A percentile compares a stretch with the other conserved stretches of the same genome.
phyloP scores from a whole-genome alignment of 495 filamentous ascomycete species.

The Platismatia glauca region DNA sequence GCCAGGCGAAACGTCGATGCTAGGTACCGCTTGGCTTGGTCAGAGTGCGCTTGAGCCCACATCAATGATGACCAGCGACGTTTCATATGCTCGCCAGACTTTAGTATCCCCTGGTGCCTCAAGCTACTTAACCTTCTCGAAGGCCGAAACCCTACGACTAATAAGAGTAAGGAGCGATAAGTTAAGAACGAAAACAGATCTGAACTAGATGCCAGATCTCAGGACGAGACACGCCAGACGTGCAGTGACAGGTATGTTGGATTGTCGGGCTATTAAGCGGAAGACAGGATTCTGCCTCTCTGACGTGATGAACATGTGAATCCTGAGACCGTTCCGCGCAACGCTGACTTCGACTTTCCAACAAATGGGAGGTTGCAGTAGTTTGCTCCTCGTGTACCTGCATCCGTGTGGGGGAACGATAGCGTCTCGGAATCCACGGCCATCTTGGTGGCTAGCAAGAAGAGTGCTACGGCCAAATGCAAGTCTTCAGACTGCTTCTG shows the following conservation, averaged over 20 bases:
- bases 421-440: background rate
- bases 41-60: background rate
- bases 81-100: background rate
- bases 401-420: slow-evolving; percentile 7
- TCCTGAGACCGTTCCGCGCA: background rate
- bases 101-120: background rate
- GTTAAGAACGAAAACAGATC: background rate
- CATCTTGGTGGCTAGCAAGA: background rate
- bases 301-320: background rate
- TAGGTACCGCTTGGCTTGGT: background rate
- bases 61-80: background rate
- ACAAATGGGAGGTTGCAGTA: slow-evolving; percentile 3
- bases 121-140: background rate
- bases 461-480: background rate
- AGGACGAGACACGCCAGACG: background rate
- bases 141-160: no score
- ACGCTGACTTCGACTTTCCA: background rate
- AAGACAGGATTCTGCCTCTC: background rate
- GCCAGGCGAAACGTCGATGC: background rate
- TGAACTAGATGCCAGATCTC: background rate
- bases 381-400: slow-evolving; percentile 10
- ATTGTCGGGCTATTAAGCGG: background rate
- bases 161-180: background rate
- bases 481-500: background rate
- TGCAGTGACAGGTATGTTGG: background rate